Conservation (phyloP, 352 stramenopile species). For the Peronospora farinosa region DNA sequence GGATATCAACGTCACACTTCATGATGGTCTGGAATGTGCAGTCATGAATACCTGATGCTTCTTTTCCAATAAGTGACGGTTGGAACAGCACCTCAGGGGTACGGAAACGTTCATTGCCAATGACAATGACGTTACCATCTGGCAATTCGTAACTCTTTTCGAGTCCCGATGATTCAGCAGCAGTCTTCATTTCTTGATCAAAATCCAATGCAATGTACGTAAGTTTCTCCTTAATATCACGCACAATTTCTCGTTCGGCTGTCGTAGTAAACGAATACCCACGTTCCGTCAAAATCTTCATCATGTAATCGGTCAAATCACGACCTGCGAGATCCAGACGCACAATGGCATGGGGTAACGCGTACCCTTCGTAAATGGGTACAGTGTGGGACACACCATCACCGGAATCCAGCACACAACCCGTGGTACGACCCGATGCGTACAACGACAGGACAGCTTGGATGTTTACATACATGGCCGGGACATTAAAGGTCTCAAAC, state of each 20-base stretch:
- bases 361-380: conserved; percentile 95
- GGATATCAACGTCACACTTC: conserved; percentile 89
- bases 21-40: conserved; percentile 72
- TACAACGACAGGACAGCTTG: conserved; percentile 93
- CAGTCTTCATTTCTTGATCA: conserved; percentile 91
- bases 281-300: conserved; percentile 94
- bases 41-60: conserved; percentile 80
- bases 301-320: conserved; percentile 94
- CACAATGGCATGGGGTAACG: conserved; percentile 92
- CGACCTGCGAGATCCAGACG: conserved; percentile 91
- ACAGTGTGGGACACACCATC: conserved; percentile 91
- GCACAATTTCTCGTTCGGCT: conserved; percentile 91
- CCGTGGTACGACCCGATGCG: conserved; percentile 84
- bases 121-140: conserved; percentile 96
- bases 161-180: conserved; percentile 53
- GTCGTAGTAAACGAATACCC: conserved; percentile 93
- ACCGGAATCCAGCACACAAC: conserved; percentile 93
- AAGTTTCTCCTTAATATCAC: conserved; percentile 98
- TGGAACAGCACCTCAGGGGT: conserved; percentile 95
- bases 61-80: conserved; percentile 88
- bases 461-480: conserved; percentile 93
- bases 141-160: conserved; percentile 96
- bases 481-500: conserved; percentile 94
- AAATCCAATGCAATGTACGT: conserved; percentile 93
- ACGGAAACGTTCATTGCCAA: conserved; percentile 94